These are phyloP conservation scores for Bimuria novae-zelandiae DNA, from an alignment of 2,329 filamentous ascomycete species.

Conservation along the genomic window DNA sequence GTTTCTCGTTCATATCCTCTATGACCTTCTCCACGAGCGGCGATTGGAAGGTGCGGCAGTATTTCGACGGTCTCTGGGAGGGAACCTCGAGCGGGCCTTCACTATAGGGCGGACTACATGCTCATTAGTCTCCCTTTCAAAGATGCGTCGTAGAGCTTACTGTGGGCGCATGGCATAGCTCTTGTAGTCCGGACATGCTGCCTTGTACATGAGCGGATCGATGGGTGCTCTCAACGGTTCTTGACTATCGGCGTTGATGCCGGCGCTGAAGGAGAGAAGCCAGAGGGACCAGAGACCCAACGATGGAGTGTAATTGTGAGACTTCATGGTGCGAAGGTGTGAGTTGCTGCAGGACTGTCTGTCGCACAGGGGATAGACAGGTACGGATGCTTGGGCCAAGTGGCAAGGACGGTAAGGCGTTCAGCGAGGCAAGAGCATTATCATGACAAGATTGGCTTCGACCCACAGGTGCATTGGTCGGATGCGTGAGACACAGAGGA, in stretches of 20 bases:
- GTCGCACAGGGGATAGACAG: neutral
- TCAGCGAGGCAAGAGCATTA: slow-evolving; percentile 23
- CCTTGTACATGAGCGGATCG: slow-evolving; percentile 42
- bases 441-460: slow-evolving; percentile 13
- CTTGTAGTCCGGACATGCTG: slow-evolving; percentile 69
- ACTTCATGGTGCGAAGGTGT: slow-evolving; percentile 22
- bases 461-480: neutral
- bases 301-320: slow-evolving; percentile 11
- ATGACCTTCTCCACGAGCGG: slow-evolving; percentile 88
- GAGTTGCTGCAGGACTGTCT: neutral
- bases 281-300: slow-evolving; percentile 16
- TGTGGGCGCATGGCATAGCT: slow-evolving; percentile 64
- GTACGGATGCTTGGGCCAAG: too few relatives aligned
- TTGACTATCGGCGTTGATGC: slow-evolving; percentile 25
- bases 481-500: neutral
- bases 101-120: slow-evolving; percentile 72
- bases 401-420: slow-evolving; percentile 5
- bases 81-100: slow-evolving; percentile 78
- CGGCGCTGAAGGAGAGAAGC: slow-evolving; percentile 12
- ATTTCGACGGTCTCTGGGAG: slow-evolving; percentile 78
- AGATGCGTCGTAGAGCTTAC: slow-evolving; percentile 47
- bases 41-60: slow-evolving; percentile 89
- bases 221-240: slow-evolving; percentile 35
- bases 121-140: slow-evolving; percentile 1
- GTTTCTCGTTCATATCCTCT: slow-evolving; percentile 74